These are phyloP conservation scores for Nakazawaea pomicola DNA, from an alignment of 805 yeast species.

Conservation along the genomic window DNA sequence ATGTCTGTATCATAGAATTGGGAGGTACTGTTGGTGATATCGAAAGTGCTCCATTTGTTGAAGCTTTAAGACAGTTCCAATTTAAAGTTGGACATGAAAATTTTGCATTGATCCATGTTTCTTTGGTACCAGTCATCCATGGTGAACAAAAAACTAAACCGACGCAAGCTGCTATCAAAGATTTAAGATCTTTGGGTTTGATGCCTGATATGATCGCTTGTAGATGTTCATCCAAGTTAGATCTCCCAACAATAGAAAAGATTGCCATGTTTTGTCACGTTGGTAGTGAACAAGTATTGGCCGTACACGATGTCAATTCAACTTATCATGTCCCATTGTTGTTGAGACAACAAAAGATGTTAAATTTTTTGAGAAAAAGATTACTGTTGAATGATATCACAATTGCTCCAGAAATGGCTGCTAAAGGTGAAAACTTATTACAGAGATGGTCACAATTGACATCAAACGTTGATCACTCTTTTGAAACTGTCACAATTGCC, in stretches of 20 bases:
- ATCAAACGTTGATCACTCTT: conserved; percentile 72
- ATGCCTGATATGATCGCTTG: conserved; percentile 97
- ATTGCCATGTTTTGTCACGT: conserved; percentile 99
- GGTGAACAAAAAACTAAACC: conserved; percentile 99
- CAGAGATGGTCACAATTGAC: conserved; percentile 79
- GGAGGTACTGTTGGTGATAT: conserved; percentile 99
- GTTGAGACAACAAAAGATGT: conserved; percentile 80
- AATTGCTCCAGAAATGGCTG: conserved; percentile 43
- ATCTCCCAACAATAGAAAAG: conserved; percentile 82
- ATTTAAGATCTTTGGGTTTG: conserved; percentile 90
- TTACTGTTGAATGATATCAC: conserved; percentile 49
- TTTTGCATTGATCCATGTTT: conserved; percentile 94
- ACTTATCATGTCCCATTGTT: conserved; percentile 96
- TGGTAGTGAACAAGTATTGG: conserved; percentile 95
- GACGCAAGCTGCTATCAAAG: conserved; percentile 98
- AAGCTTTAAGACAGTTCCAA: conserved; percentile 98
- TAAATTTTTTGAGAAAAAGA: conserved; percentile 66
- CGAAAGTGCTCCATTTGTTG: conserved; percentile 98
- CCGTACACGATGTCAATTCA: conserved; percentile 93
- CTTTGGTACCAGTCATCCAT: conserved; percentile 94
- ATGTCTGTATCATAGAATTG: conserved; percentile 92
- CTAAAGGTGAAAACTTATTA: conserved; percentile 68
- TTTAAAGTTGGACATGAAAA: conserved; percentile 92
- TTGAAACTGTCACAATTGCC: conserved; percentile 88
- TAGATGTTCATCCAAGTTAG: conserved; percentile 84